These are phyloP conservation scores for Mallotus repandus DNA, from an alignment of 441 rosid genomes.

Conservation along the genomic window DNA sequence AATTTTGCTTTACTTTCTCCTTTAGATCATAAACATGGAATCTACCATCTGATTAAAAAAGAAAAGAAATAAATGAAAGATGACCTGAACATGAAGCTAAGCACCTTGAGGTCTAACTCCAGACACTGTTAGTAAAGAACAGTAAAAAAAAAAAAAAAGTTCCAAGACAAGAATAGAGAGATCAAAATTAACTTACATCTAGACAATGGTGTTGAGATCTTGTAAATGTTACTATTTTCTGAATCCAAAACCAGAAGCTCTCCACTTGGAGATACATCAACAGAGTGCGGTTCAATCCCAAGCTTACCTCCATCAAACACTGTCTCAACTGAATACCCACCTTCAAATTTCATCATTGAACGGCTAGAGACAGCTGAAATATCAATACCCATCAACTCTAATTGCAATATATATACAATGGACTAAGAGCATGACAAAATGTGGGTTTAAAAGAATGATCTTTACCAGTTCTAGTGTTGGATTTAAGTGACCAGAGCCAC, in stretches of 20 bases:
- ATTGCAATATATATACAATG: neutral
- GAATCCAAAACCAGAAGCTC: slow-evolving; percentile 84
- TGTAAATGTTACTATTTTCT: slow-evolving; percentile 76
- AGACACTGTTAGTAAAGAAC: neutral
- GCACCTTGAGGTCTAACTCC: neutral
- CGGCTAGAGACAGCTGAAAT: slow-evolving; percentile 57
- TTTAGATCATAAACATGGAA: slow-evolving; percentile 19
- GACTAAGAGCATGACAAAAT: neutral
- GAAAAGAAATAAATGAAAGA: neutral
- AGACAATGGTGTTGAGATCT: slow-evolving; percentile 73
- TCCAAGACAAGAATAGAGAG: neutral
- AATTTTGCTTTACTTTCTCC: neutral
- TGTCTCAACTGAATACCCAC: slow-evolving; percentile 87
- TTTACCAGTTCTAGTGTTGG: slow-evolving; percentile 62
- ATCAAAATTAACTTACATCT: slow-evolving; percentile 54
- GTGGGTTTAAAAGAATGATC: slow-evolving; percentile 24
- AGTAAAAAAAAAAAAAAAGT: neutral
- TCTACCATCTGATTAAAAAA: slow-evolving; percentile 12
- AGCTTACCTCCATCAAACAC: slow-evolving; percentile 94
- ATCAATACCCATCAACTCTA: slow-evolving; percentile 24
- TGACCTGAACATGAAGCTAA: slow-evolving; percentile 42
- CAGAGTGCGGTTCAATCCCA: slow-evolving; percentile 77
- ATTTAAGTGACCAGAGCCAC: slow-evolving; percentile 80
- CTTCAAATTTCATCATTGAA: slow-evolving; percentile 84
- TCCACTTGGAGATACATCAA: slow-evolving; percentile 67